Percentiles rank a stretch among this genome's conserved stretches.
phyloP scores from a whole-genome alignment of 2,329 filamentous ascomycete species.

The Aureobasidium sp. region DNA sequence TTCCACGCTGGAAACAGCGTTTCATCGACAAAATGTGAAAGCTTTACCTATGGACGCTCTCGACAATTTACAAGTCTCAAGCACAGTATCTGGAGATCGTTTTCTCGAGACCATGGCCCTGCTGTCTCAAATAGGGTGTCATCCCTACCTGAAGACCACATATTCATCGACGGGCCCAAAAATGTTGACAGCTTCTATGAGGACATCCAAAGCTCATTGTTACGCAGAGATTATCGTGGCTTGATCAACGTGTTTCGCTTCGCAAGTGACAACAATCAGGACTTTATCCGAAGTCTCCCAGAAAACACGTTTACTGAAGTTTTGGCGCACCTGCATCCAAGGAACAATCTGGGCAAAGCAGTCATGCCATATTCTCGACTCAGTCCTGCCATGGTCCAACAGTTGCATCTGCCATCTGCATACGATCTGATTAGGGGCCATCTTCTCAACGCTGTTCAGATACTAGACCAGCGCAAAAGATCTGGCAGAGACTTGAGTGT shows the following conservation, averaged over 20 bases:
- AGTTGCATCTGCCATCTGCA: slow-evolving; percentile 36
- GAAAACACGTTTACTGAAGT: slow-evolving; percentile 56
- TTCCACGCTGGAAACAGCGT: not conserved
- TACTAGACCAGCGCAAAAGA: slow-evolving; percentile 34
- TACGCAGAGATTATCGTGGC: slow-evolving; percentile 1
- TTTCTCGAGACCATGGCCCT: not conserved
- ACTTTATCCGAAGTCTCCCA: slow-evolving; percentile 39
- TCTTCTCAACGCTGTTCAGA: slow-evolving; percentile 29
- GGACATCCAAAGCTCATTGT: not conserved
- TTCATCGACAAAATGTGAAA: not conserved
- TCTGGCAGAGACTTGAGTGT: slow-evolving; percentile 35
- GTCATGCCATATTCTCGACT: slow-evolving; percentile 42
- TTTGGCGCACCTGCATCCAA: slow-evolving; percentile 55
- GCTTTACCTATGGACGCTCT: not conserved
- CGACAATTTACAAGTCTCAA: not conserved
- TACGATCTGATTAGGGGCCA: slow-evolving; percentile 36
- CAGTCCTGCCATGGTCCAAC: slow-evolving; percentile 41
- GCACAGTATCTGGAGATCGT: not conserved
- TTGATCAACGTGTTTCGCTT: not conserved
- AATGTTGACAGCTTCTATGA: not conserved
- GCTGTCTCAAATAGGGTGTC: not conserved
- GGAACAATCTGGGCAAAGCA: slow-evolving; percentile 41
- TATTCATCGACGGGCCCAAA: not conserved
- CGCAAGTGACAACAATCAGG: slow-evolving; percentile 22
- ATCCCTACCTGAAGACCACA: not conserved